These are phyloP conservation scores for Breynia disticha DNA, from an alignment of 441 rosid species.

Conservation along the genomic window DNA sequence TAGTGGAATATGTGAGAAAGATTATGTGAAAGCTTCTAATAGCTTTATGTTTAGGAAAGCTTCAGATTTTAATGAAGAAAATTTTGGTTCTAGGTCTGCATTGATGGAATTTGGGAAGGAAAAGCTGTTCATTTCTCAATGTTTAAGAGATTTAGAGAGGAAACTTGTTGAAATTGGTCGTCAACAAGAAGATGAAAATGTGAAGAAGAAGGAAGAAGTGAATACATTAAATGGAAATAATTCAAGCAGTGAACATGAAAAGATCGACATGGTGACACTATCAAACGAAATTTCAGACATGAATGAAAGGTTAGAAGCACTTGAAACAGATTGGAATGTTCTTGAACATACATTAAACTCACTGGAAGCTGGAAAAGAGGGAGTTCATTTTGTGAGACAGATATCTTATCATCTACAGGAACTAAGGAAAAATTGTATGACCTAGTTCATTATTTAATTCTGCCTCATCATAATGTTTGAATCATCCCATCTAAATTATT, in stretches of 20 bases:
- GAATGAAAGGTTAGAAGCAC: slow-evolving; percentile 42
- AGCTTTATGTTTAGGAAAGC: slow-evolving; percentile 9
- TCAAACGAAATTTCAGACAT: slow-evolving; percentile 36
- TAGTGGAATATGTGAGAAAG: neutral
- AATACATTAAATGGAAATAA: slow-evolving; percentile 13
- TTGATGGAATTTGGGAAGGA: slow-evolving; percentile 29
- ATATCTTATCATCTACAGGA: slow-evolving; percentile 41
- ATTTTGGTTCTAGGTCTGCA: slow-evolving; percentile 8
- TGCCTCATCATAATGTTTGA: slow-evolving; percentile 8
- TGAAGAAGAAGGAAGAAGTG: slow-evolving; percentile 22
- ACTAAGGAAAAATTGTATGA: slow-evolving; percentile 20
- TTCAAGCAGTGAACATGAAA: slow-evolving; percentile 7
- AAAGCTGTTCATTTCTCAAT: slow-evolving; percentile 22
- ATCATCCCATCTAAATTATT: no score
- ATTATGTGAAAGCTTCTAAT: slow-evolving; percentile 3
- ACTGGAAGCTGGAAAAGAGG: slow-evolving; percentile 34
- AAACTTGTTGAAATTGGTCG: slow-evolving; percentile 24
- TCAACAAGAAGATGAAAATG: slow-evolving; percentile 9
- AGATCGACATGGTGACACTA: slow-evolving; percentile 21
- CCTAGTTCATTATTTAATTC: slow-evolving; percentile 15
- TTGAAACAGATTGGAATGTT: slow-evolving; percentile 35
- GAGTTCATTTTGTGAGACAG: slow-evolving; percentile 33
- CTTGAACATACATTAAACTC: slow-evolving; percentile 32
- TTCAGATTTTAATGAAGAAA: slow-evolving; percentile 12
- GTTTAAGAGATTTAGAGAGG: slow-evolving; percentile 28